phyloP scores from a whole-genome alignment of 352 stramenopile genomes.

The Pseudoperonospora humuli region DNA sequence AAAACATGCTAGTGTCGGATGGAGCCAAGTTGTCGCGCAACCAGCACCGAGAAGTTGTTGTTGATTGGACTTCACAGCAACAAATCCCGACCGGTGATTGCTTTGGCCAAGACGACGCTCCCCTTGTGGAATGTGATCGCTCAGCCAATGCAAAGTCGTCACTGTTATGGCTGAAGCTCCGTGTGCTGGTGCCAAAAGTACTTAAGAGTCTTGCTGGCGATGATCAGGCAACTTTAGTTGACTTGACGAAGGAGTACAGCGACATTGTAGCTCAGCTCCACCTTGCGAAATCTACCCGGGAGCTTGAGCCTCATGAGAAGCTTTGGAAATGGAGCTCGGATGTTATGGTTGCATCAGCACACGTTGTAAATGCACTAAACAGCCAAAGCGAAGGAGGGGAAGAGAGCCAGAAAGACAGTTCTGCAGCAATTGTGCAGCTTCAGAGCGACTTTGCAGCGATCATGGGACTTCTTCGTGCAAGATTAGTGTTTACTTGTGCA shows the following conservation, averaged over 20 bases:
- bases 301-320: slow-evolving; percentile 21
- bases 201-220: slow-evolving; percentile 27
- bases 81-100: slow-evolving; percentile 28
- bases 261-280: slow-evolving; percentile 23
- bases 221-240: slow-evolving; percentile 20
- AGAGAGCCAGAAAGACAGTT: slow-evolving; percentile 11
- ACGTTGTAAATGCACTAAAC: slow-evolving; percentile 10
- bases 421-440: slow-evolving; percentile 15
- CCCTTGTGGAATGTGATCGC: slow-evolving; percentile 61
- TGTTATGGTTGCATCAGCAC: slow-evolving; percentile 9
- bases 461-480: slow-evolving; percentile 12
- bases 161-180: slow-evolving; percentile 57
- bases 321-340: slow-evolving; percentile 55
- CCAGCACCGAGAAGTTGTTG: slow-evolving; percentile 72
- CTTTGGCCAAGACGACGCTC: slow-evolving; percentile 32
- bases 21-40: slow-evolving; percentile 49
- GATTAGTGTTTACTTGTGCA: slow-evolving; percentile 10
- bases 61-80: slow-evolving; percentile 46
- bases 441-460: slow-evolving; percentile 26
- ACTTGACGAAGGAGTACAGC: slow-evolving; percentile 30
- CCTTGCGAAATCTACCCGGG: slow-evolving; percentile 3
- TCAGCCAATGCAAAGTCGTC: slow-evolving; percentile 42
- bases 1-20: slow-evolving; percentile 33
- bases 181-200: slow-evolving; percentile 40
- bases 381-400: slow-evolving; percentile 2